Conservation (phyloP, 345 rosid genomes). For the Gossypium bickii region DNA sequence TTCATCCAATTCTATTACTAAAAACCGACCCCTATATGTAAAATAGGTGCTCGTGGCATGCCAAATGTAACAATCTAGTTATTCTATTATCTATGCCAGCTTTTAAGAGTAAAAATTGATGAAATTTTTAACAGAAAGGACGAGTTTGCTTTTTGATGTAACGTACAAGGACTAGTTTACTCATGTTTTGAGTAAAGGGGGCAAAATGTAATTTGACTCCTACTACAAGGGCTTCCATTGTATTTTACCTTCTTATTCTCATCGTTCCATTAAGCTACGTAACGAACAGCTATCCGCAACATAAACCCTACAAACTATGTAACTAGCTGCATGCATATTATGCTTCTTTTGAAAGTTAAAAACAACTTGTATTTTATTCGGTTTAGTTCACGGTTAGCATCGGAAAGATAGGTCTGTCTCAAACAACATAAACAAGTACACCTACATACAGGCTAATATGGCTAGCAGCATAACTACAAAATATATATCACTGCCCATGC, state of each 20-base stretch:
- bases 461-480: conserved; percentile 39
- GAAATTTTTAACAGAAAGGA: too few relatives aligned
- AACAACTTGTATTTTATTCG: conserved; percentile 27
- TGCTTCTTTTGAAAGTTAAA: conserved; percentile 5
- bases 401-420: conserved; percentile 15
- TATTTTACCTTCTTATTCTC: neutral
- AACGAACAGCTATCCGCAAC: neutral
- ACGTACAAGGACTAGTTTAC: too few relatives aligned
- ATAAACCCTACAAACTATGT: neutral
- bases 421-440: conserved; percentile 23
- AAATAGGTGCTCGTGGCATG: too few relatives aligned
- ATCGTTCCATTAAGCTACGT: neutral
- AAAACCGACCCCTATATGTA: too few relatives aligned
- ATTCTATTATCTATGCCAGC: too few relatives aligned
- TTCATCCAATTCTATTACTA: too few relatives aligned
- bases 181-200: too few relatives aligned
- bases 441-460: conserved; percentile 36
- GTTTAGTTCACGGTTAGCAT: conserved; percentile 31
- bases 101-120: too few relatives aligned
- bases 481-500: conserved; percentile 31
- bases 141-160: too few relatives aligned
- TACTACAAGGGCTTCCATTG: too few relatives aligned
- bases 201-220: too few relatives aligned
- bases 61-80: too few relatives aligned
- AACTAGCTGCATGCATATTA: neutral